Conservation (phyloP, 2,329 filamentous ascomycete species). For the Akanthomyces muscarius region DNA sequence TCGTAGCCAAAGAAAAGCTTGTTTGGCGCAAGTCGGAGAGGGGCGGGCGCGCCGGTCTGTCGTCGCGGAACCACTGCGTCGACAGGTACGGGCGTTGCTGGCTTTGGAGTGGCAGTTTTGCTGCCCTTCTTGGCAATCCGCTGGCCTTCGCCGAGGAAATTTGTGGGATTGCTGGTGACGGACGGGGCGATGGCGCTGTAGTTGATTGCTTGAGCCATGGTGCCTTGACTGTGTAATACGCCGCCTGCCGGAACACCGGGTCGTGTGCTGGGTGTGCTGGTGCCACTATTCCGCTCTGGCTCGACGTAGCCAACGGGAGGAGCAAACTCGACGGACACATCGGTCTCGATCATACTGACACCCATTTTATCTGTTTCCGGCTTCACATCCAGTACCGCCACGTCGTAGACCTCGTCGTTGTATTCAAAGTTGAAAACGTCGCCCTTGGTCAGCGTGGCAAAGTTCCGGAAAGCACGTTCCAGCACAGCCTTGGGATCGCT, state of each 20-base stretch:
- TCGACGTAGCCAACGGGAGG: slow-evolving; percentile 92
- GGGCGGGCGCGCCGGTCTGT: slow-evolving; percentile 74
- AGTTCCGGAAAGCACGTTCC: slow-evolving; percentile 94
- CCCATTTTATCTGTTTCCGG: slow-evolving; percentile 77
- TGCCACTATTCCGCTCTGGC: slow-evolving; percentile 73
- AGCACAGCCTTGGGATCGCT: slow-evolving; percentile 95
- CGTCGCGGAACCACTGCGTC: slow-evolving; percentile 33
- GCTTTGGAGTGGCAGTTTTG: slow-evolving; percentile 62
- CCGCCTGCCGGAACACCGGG: slow-evolving; percentile 67
- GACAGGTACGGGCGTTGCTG: slow-evolving; percentile 62
- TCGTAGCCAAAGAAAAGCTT: slow-evolving; percentile 98
- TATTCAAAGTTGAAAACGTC: slow-evolving; percentile 96
- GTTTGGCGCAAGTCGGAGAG: slow-evolving; percentile 76
- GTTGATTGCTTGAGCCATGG: slow-evolving; percentile 98
- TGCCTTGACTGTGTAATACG: slow-evolving; percentile 76
- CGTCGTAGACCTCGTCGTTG: slow-evolving; percentile 89
- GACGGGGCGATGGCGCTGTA: slow-evolving; percentile 85
- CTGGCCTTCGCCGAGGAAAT: slow-evolving; percentile 78
- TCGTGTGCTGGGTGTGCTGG: slow-evolving; percentile 72
- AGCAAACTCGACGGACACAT: slow-evolving; percentile 94
- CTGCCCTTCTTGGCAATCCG: slow-evolving; percentile 78
- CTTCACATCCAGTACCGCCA: slow-evolving; percentile 91
- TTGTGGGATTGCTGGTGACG: slow-evolving; percentile 65
- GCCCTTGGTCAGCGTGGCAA: slow-evolving; percentile 86
- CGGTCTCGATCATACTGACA: slow-evolving; percentile 93